Percentiles rank a stretch among this genome's conserved stretches.
phyloP scores from a whole-genome alignment of 2,329 filamentous ascomycete genomes.

The Diplodia corticola region DNA sequence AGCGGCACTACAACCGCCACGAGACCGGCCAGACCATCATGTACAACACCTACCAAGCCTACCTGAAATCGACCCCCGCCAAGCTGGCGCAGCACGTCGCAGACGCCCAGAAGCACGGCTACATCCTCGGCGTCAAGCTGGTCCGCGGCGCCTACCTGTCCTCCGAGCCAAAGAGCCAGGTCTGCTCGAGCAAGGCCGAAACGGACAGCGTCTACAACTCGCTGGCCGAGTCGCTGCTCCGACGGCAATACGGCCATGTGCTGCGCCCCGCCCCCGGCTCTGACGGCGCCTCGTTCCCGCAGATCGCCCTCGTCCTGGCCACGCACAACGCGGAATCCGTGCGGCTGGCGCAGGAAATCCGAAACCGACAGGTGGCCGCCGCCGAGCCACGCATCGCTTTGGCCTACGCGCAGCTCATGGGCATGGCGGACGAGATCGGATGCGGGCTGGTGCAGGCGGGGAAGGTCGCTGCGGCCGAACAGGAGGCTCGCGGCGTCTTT shows the following conservation, averaged over 20 bases:
- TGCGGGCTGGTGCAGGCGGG: slow-evolving; percentile 43
- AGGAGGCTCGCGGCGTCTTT: slow-evolving; percentile 56
- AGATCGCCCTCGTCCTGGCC: slow-evolving; percentile 68
- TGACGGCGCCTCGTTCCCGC: slow-evolving; percentile 44
- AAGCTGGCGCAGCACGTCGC: slow-evolving; percentile 50
- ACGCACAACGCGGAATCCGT: slow-evolving; percentile 81
- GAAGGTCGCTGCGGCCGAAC: slow-evolving; percentile 48
- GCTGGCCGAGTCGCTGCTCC: slow-evolving; percentile 62
- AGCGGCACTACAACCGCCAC: slow-evolving; percentile 53
- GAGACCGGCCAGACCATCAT: slow-evolving; percentile 73
- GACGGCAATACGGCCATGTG: slow-evolving; percentile 42
- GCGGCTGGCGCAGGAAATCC: slow-evolving; percentile 37
- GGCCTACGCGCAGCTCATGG: slow-evolving; percentile 77
- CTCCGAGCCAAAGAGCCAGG: slow-evolving; percentile 51
- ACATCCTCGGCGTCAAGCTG: slow-evolving; percentile 58
- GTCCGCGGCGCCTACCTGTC: slow-evolving; percentile 60
- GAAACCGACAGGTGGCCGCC: slow-evolving; percentile 50
- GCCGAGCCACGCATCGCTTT: slow-evolving; percentile 41
- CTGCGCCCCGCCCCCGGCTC: slow-evolving; percentile 46
- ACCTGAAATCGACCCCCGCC: slow-evolving; percentile 52
- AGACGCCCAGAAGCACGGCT: slow-evolving; percentile 48
- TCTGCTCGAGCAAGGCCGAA: slow-evolving; percentile 56
- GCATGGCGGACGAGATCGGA: slow-evolving; percentile 93
- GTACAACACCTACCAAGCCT: slow-evolving; percentile 65
- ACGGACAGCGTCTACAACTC: slow-evolving; percentile 67